Evolutionary conservation across 1,139 yeast genomes (phyloP), one percentile per base, ranked within the genome.

Genomic region (Yamadazyma triangularis): DNA sequence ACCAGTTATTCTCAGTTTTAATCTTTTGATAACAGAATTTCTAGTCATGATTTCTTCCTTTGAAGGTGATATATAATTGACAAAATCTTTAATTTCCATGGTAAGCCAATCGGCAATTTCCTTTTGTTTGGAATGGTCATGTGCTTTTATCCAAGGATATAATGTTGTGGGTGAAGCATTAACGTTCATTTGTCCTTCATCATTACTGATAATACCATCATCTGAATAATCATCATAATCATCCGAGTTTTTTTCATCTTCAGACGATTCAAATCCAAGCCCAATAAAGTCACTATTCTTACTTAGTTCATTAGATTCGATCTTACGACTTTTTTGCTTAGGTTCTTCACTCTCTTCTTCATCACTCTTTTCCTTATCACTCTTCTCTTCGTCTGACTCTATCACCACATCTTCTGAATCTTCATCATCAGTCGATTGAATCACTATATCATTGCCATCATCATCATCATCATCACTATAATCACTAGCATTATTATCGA

Each of bases 71-170:
- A 91, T 80, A 53, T 87, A 91, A 24, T 78, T 75, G 19, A 86
- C 85, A 52, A 89, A 91, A 49, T 88, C 96, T 44, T 73, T 75
- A 47, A 91, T 86, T 53, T 91, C 99, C 60, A 74, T 67, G 2
- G 95, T 84, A 18, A 91, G 66, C 93, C 95, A 86, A 45, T 85
- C 94, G 1, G 89, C 82, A 19, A 87, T 76, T 45, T 83, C 89
- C 48, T 73, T 70, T 51, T 82, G 87, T 31, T 64, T 72, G 2
- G 87, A 77, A 49, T 83, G 91, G 44, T 81, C 86, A 42, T 79
- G 84, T 41, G 79, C 77, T 36, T 78, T 67, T 20, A 87, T 72
- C 96, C 96, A 87, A 0, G 96, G 95, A 45, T 64, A 85, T 28
- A 73, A 71, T 0, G 70, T 56, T 7, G 45, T 39, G 57, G 13